A percentile compares a stretch with the other conserved stretches of the same genome.
Evolutionary conservation across 306 rosid genomes (phyloP).

Genomic region (Trifolium fragiferum): DNA sequence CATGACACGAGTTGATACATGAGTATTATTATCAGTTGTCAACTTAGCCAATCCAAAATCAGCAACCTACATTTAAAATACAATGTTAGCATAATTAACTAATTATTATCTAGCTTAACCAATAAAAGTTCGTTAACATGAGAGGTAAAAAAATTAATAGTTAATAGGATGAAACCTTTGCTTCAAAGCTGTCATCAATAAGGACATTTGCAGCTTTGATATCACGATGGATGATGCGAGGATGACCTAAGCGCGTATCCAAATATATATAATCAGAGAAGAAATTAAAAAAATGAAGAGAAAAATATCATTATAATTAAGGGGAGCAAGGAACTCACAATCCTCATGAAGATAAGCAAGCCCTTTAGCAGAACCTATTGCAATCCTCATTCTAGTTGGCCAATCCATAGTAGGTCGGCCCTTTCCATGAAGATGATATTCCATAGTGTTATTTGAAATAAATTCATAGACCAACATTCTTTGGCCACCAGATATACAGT

Average conservation of each 20-base stretch:
- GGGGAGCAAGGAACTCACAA: slow-evolving; percentile 56
- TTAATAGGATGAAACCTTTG: slow-evolving; percentile 64
- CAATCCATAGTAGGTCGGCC: slow-evolving; percentile 75
- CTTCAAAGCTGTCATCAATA: slow-evolving; percentile 76
- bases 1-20: slow-evolving; percentile 92
- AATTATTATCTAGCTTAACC: slow-evolving; percentile 7
- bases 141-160: background rate
- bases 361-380: slow-evolving; percentile 83
- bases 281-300: background rate
- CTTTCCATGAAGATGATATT: slow-evolving; percentile 70
- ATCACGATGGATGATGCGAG: slow-evolving; percentile 86
- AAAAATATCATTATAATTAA: background rate
- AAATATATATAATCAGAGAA: background rate
- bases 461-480: slow-evolving; percentile 88
- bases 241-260: slow-evolving; percentile 65
- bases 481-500: slow-evolving; percentile 69
- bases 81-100: background rate
- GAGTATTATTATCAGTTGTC: slow-evolving; percentile 76
- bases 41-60: slow-evolving; percentile 94
- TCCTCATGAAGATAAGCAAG: slow-evolving; percentile 92
- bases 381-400: slow-evolving; percentile 72
- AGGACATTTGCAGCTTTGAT: slow-evolving; percentile 88
- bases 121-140: background rate
- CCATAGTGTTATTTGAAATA: slow-evolving; percentile 65
- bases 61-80: slow-evolving; percentile 66